Base-by-base conservation (phyloP, 768 basidiomycete genomes). In the Phylloporus arenicola region DNA sequence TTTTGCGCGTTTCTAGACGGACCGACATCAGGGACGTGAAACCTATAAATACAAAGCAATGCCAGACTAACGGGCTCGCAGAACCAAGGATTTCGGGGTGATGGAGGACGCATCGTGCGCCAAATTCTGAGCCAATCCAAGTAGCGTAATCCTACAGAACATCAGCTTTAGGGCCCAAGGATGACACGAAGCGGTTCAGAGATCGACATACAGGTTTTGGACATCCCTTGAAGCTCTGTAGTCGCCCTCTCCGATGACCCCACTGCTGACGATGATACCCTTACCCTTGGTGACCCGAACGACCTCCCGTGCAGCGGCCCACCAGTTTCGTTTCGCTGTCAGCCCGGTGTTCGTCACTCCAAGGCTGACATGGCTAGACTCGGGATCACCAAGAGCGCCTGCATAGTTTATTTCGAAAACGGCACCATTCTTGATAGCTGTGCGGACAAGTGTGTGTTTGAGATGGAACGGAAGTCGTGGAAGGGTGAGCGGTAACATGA, bases 341-440 rank as follows among this genome's bases (percentile, higher is more conserved):
- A 73, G 60, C 0, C 80, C 82, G 27, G 71, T 75, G 50, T 83
- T 81, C 14, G 73, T 78, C 3, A 69, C 78, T 6, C 77, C 76
- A 12, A 77, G 73, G 14, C 72, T 68, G 3, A 68, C 57, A 11
- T 80, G 64, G 17, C 70, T 57, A 0, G 73, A 51, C 41, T 83
- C 81, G 17, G 75, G 73, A 43, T 83, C 82, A 1, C 79, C 82
- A 0, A 92, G 67, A 0, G 87, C 85, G 13, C 86, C 86, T 0
- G 80, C 81, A 53, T 92, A 92, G 55, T 75, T 76, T 41, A 93
- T 78, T 66, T 92, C 91, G 59, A 94, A 92, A 0, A 83, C 84
- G 0, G 84, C 84, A 9, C 91, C 91, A 54, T 89, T 88, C 57
- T 83, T 84, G 22, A 89, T 73, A 1, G 92, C 88, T 0, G 86